Base-by-base conservation (phyloP, 805 yeast species). In the Ogataea kodamae region DNA sequence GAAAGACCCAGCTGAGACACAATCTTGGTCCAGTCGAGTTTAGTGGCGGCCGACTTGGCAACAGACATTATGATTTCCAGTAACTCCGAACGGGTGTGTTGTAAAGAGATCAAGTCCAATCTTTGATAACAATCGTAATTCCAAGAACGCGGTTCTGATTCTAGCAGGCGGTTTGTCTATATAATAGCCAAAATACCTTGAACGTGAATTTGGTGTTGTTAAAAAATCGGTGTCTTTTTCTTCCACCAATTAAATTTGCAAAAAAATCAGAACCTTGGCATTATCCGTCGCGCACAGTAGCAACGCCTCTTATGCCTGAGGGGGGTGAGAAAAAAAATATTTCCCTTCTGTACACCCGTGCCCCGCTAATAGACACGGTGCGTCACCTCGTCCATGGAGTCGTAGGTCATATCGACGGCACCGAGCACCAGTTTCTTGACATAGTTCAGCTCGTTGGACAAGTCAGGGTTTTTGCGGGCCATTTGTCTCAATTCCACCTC, bases 11-110 rank as follows among this genome's bases (percentile, higher is more conserved):
- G 75, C 50, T 88, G 78, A 50, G 89, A 68, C 61, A 85, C 76
- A 61, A 92, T 79, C 69, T 82, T 81, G 58, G 92, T 79, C 97
- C 97, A 92, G 76, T 92, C 95, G 65, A 90, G 71, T 71, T 88
- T 90, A 58, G 83, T 70, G 55, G 90, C 78, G 49, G 86, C 83
- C 52, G 79, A 70, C 58, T 70, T 76, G 26, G 54, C 57, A 42
- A 52, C 55, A 30, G 52, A 40, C 33, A 50, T 49, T 28, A 17
- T 18, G 17, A 13, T 27, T 33, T 27, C 37, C 37, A 33, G 37
- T 33, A 33, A 33, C 32, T 33, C 37, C 37, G 37, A 26, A 18
- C 12, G 25, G 22, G 19, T 18, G 23, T 24, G 24, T 26, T 19
- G 13, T n/a, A n/a, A n/a, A n/a, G n/a, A n/a, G n/a, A n/a, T 13